These are phyloP conservation scores for Carpinus fangiana DNA, from an alignment of 306 rosid genomes.

Conservation along the genomic window DNA sequence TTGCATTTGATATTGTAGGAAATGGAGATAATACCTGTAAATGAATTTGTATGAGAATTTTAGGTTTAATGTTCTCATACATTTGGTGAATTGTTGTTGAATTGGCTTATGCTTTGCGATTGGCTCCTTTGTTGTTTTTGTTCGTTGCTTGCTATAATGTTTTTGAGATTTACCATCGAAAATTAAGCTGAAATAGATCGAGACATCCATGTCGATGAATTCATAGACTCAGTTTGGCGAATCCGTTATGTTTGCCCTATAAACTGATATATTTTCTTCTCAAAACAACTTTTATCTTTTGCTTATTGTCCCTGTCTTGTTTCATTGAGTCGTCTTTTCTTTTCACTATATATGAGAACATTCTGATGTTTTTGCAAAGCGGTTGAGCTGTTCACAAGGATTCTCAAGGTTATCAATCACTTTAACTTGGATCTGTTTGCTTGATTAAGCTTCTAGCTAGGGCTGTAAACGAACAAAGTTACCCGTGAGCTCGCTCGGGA, in stretches of 20 bases:
- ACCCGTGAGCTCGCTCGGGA: too few relatives aligned
- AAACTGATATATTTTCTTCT: not conserved
- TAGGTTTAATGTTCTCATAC: not conserved
- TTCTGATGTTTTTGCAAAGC: not conserved
- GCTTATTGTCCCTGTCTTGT: too few relatives aligned
- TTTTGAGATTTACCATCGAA: not conserved
- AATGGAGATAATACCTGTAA: conserved; percentile 34
- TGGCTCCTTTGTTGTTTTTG: not conserved
- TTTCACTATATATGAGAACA: too few relatives aligned
- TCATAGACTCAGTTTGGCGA: not conserved
- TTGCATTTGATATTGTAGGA: conserved; percentile 31
- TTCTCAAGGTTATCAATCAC: too few relatives aligned
- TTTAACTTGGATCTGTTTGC: too few relatives aligned
- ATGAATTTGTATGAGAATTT: conserved; percentile 1
- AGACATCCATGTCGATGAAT: not conserved
- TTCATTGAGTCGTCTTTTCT: too few relatives aligned
- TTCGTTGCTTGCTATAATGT: not conserved
- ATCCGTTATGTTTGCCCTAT: not conserved
- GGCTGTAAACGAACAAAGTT: too few relatives aligned
- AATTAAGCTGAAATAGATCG: not conserved
- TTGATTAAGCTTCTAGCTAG: too few relatives aligned
- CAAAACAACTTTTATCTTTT: not conserved
- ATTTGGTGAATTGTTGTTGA: not conserved
- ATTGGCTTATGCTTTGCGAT: not conserved
- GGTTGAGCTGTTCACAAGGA: too few relatives aligned